These are phyloP conservation scores for Dinochytrium kinnereticum DNA, from an alignment of 371 early-diverging fungal genomes.

Conservation along the genomic window DNA sequence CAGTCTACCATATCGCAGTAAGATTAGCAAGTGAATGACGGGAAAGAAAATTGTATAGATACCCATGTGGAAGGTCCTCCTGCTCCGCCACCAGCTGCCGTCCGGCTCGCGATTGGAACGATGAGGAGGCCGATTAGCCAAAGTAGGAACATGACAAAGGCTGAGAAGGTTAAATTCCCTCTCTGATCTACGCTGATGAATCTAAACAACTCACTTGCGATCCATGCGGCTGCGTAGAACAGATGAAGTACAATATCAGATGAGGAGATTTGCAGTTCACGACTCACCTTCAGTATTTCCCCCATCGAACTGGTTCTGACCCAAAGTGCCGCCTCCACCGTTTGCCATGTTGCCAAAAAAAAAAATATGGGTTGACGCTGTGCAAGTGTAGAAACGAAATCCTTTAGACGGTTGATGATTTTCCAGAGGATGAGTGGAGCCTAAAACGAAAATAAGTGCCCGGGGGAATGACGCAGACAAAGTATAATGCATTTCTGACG, in stretches of 20 bases:
- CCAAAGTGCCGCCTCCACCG: neutral
- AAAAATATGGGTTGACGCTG: neutral
- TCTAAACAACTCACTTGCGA: conserved; percentile 17
- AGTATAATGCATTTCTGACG: too few species aligned
- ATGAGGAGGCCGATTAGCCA: conserved; percentile 33
- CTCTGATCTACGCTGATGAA: too few species aligned
- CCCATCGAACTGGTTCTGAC: neutral
- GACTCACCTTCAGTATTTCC: conserved; percentile 11
- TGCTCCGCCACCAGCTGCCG: neutral
- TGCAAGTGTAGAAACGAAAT: neutral
- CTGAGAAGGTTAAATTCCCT: neutral
- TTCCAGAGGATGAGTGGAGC: too few species aligned
- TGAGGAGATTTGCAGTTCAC: neutral
- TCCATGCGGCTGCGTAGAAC: conserved; percentile 36
- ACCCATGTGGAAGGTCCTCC: neutral
- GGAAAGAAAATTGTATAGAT: neutral
- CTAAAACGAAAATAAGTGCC: too few species aligned
- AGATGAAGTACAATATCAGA: neutral
- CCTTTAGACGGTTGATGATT: neutral
- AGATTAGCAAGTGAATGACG: neutral
- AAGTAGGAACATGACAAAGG: conserved; percentile 28
- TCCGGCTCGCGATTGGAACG: conserved; percentile 16
- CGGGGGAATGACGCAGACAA: too few species aligned
- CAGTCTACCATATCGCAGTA: neutral
- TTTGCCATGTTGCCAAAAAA: neutral